These are phyloP conservation scores for Pulveroboletus sp. DNA, from an alignment of 768 basidiomycete genomes.

Conservation along the genomic window DNA sequence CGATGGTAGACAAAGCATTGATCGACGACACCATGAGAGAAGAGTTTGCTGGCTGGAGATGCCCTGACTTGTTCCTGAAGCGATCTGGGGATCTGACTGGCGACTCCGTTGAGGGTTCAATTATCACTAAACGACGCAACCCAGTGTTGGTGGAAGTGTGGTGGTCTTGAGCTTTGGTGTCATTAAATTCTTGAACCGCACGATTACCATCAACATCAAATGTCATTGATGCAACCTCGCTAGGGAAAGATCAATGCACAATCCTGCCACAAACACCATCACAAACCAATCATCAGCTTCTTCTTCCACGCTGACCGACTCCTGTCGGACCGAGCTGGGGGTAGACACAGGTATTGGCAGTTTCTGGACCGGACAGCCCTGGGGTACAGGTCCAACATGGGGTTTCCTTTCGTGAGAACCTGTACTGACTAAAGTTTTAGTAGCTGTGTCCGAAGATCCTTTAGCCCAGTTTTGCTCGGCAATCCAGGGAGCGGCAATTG, in stretches of 20 bases:
- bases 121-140: neutral
- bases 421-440: neutral
- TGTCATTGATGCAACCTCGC: neutral
- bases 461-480: neutral
- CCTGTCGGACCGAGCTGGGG: neutral
- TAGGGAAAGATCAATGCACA: conserved; percentile 4
- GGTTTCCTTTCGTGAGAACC: conserved; percentile 11
- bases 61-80: neutral
- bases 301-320: neutral
- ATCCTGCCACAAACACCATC: neutral
- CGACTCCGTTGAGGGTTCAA: neutral
- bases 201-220: neutral
- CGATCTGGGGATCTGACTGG: neutral
- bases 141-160: neutral
- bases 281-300: conserved; percentile 10
- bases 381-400: conserved; percentile 1
- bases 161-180: neutral
- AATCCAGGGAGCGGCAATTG: neutral
- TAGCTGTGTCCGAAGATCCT: neutral
- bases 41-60: neutral
- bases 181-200: neutral
- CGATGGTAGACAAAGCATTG: neutral
- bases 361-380: neutral
- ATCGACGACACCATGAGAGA: neutral
- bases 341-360: neutral